Evolutionary conservation across 495 filamentous ascomycete genomes (phyloP), one percentile per base, ranked within the genome.

Genomic region (Annulohypoxylon stygium): DNA sequence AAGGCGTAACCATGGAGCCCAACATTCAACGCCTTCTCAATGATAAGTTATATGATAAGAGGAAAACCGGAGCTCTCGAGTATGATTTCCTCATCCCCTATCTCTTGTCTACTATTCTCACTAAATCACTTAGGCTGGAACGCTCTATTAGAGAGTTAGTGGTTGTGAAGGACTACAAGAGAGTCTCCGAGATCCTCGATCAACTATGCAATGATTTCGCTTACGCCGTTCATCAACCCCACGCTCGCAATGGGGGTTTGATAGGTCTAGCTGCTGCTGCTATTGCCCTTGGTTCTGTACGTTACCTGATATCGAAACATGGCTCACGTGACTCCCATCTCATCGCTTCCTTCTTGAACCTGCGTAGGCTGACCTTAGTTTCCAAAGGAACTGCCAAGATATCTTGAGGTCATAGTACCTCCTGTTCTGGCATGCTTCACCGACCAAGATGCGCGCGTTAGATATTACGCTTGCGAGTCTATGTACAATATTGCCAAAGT

Each of bases 401-500:
- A 98, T 76, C 86, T 99, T 48, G 90, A 93, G 79, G 88, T 94
- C 65, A 97, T 99, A 64, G 95, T 99, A 3, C 94, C 96, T 18
- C 97, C 97, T 18, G 97, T 99, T 4, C 87, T 99, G n/a, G 97
- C 97, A 55, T 99, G 97, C 84, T 99, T 99, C 79, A 91, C 91
- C 20, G 97, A 99, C 75, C 96, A 98, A 84, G 97, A 99, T 91
- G 97, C 97, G 20, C 88, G 97, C 59, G 97, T 99, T 16, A 90
- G 97, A 61, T 99, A 99, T 79, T 99, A 99, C 81, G 97, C 97
- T 53, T 99, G 97, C 83, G 97, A 99, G 87, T 96, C 94, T 82
- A 99, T 99, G 97, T 99, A 99, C 80, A 99, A 99, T 76, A 98
- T 99, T 76, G 94, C 97, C 70, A 99, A 99, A 83, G 96, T 98